phyloP scores from a whole-genome alignment of 1,139 yeast species.

The Meyerozyma carpophila region DNA sequence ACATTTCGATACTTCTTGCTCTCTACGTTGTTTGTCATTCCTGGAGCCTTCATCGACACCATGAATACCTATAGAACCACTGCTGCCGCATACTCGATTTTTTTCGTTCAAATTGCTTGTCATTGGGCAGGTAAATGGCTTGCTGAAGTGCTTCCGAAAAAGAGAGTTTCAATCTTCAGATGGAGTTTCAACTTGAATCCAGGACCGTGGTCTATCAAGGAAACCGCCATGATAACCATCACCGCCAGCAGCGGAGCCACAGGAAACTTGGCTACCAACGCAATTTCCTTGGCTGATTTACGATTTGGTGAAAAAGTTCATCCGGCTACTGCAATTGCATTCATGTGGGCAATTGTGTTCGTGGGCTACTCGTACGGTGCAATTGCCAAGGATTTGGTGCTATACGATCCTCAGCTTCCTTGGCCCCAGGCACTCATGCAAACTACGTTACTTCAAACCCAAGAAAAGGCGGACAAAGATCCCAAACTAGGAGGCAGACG shows the following conservation, averaged over 20 bases:
- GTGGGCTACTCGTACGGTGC: conserved; percentile 47
- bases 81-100: conserved; percentile 40
- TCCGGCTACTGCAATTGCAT: conserved; percentile 26
- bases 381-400: conserved; percentile 33
- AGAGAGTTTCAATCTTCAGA: conserved; percentile 14
- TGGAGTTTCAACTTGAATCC: conserved; percentile 30
- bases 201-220: conserved; percentile 45
- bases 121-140: conserved; percentile 41
- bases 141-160: conserved; percentile 27
- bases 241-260: conserved; percentile 45
- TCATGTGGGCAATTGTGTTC: conserved; percentile 43
- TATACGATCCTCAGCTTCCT: conserved; percentile 37
- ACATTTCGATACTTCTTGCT: conserved; percentile 38
- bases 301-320: conserved; percentile 28
- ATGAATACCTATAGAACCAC: conserved; percentile 45
- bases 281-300: conserved; percentile 36
- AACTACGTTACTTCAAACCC: conserved; percentile 35
- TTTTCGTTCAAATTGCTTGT: conserved; percentile 40
- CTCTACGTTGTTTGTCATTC: conserved; percentile 34
- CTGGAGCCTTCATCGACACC: conserved; percentile 45
- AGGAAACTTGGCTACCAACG: conserved; percentile 38
- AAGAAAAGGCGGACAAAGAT: conserved; percentile 17
- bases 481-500: conserved; percentile 18
- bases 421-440: conserved; percentile 49
- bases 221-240: conserved; percentile 38